Conservation (phyloP, 768 basidiomycete genomes). For the Leucocoprinus leucothites region DNA sequence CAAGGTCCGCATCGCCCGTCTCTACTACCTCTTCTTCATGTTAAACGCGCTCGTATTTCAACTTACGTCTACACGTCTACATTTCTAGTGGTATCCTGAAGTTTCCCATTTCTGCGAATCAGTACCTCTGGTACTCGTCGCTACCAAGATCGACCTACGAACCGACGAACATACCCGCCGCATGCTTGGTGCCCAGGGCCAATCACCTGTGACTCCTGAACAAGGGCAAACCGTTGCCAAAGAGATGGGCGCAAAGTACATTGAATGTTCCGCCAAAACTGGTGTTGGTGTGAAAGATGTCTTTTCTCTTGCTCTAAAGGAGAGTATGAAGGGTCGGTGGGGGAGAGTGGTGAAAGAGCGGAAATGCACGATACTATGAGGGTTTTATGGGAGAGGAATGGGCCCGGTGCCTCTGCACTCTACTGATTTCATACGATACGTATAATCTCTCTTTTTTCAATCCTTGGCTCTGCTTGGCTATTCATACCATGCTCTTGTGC, state of each 20-base stretch:
- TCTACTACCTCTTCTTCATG: neutral
- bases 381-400: neutral
- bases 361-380: slow-evolving; percentile 64
- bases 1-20: slow-evolving; percentile 50
- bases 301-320: slow-evolving; percentile 83
- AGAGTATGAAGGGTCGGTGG: slow-evolving; percentile 83
- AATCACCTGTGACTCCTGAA: slow-evolving; percentile 73
- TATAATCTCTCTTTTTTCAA: slow-evolving; percentile 6
- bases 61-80: neutral
- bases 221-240: slow-evolving; percentile 85
- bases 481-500: slow-evolving; percentile 10
- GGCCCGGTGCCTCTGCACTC: neutral
- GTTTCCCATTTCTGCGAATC: slow-evolving; percentile 90
- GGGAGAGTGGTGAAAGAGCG: slow-evolving; percentile 66
- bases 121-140: slow-evolving; percentile 88
- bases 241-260: slow-evolving; percentile 91
- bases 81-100: slow-evolving; percentile 82
- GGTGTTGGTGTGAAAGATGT: slow-evolving; percentile 89
- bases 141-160: slow-evolving; percentile 91
- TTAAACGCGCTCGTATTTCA: neutral
- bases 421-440: slow-evolving; percentile 12
- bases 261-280: slow-evolving; percentile 94
- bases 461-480: slow-evolving; percentile 7
- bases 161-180: slow-evolving; percentile 81
- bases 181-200: slow-evolving; percentile 89